A percentile compares a stretch with the other conserved stretches of the same genome.
These are phyloP conservation scores for Endoconidiophora laricicola DNA, from an alignment of 2,329 filamentous ascomycete species.

Conservation along the genomic window DNA sequence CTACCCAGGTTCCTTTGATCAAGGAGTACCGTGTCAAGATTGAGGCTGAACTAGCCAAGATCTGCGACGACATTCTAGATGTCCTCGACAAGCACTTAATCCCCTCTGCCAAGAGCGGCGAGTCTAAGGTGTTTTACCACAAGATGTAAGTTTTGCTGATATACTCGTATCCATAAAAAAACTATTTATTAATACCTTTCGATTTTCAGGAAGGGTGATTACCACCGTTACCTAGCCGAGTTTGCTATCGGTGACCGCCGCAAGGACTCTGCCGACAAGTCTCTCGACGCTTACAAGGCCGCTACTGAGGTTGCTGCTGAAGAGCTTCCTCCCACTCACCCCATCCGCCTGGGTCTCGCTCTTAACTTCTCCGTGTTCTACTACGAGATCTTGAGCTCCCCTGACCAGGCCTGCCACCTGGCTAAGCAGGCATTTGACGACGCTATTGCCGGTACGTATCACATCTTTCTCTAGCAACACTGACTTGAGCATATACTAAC, in stretches of 20 bases:
- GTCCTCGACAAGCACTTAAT: slow-evolving; percentile 91
- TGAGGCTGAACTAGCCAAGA: slow-evolving; percentile 87
- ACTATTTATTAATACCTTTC: background rate
- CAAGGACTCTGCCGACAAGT: slow-evolving; percentile 85
- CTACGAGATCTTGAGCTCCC: slow-evolving; percentile 98
- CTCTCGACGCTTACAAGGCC: slow-evolving; percentile 91
- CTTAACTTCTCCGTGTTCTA: slow-evolving; percentile 99
- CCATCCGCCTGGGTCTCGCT: slow-evolving; percentile 91
- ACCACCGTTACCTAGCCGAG: slow-evolving; percentile 97
- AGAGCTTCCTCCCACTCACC: slow-evolving; percentile 91
- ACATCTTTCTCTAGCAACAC: background rate
- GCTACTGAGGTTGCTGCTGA: slow-evolving; percentile 97
- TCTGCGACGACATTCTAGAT: slow-evolving; percentile 93
- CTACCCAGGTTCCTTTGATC: slow-evolving; percentile 75
- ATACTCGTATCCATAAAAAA: slow-evolving; percentile 25
- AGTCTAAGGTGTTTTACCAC: slow-evolving; percentile 99
- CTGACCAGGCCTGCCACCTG: slow-evolving; percentile 93
- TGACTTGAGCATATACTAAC: slow-evolving; percentile 15
- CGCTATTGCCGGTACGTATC: slow-evolving; percentile 57
- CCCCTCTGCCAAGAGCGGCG: slow-evolving; percentile 80
- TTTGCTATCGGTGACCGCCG: slow-evolving; percentile 89
- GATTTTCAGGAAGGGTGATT: slow-evolving; percentile 79
- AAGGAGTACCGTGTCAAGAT: slow-evolving; percentile 99
- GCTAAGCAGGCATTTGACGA: slow-evolving; percentile 99
- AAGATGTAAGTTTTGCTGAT: slow-evolving; percentile 49